Base-by-base conservation (phyloP, 257 asterid genomes). In the Anisodus acutangulus region DNA sequence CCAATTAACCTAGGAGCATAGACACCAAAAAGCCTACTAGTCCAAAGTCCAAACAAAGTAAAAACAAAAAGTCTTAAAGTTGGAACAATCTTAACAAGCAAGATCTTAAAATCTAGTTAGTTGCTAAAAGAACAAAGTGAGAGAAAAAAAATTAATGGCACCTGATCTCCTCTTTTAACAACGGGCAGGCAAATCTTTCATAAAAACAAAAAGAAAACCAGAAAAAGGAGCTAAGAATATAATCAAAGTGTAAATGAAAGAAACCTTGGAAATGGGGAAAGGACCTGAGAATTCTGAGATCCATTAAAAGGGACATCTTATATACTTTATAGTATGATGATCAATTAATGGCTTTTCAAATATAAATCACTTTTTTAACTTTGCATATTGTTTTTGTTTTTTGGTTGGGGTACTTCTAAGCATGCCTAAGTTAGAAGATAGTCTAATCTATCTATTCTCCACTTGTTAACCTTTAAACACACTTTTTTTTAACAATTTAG, bases 161-260 rank as follows among this genome's bases (percentile, higher is more conserved):
- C 49, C 66, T 31, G 82, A 31, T 78, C 66, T 78, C 82, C 53
- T 78, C 82, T 78, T 78, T 78, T 78, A 78, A 78, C 64, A 78
- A 53, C 13, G 22, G 22, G 5, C 6, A 6, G 17, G 49, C 49
- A 35, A 19, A n/a, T 19, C 60, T 51, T 51, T 76, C 2, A 76
- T 76, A 26, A 41, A 31, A 22, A 51, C 81, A 51, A 63, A 76
- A 76, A 74, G 81, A 74, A 74, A 74, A 76, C 81, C 63, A 76
- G 81, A 76, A 76, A 68, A 78, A 78, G 82, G 53, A 78, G 82
- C 49, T 78, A 78, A 78, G 82, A 78, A 78, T 78, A 15, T 78
- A 78, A 76, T 76, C 81, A 76, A 74, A 74, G 62, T 68, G 51
- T 10, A 72, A 17, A 51, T 49, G 62, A 51, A 76, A 76, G 81